phyloP scores from a whole-genome alignment of 1,284 basidiomycete species.

The Ceratobasidium sp. region DNA sequence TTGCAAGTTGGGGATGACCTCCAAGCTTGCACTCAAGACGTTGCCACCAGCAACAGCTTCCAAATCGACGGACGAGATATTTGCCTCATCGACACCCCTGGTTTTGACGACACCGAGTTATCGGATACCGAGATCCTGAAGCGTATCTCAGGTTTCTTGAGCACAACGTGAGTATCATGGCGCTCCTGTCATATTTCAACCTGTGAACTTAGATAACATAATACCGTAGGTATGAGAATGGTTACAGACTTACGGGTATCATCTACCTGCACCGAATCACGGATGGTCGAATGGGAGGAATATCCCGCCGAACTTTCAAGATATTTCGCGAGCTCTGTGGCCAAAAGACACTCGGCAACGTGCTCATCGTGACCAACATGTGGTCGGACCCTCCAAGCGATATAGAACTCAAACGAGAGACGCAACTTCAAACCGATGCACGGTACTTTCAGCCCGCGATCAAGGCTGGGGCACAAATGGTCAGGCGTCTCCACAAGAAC shows the following conservation, averaged over 20 bases:
- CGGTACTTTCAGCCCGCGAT: constrained; percentile 25
- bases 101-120: constrained; percentile 42
- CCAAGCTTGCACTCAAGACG: constrained; percentile 16
- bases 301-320: constrained; percentile 34
- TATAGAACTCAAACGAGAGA: not conserved
- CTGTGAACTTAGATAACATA: not conserved
- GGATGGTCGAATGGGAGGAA: constrained; percentile 41
- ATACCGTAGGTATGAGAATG: not conserved
- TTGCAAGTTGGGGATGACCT: constrained; percentile 23
- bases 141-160: constrained; percentile 22
- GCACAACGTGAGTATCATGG: not conserved
- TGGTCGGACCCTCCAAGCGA: constrained; percentile 49
- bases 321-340: constrained; percentile 46
- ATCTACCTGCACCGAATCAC: constrained; percentile 48
- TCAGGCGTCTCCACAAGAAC: not conserved
- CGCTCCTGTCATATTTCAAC: not conserved
- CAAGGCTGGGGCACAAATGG: not conserved
- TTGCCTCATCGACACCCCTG: constrained; percentile 36
- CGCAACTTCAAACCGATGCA: constrained; percentile 3
- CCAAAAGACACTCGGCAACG: constrained; percentile 47
- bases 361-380: constrained; percentile 53
- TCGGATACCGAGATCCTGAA: constrained; percentile 27
- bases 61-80: constrained; percentile 20
- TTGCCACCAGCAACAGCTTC: not conserved
- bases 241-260: constrained; percentile 29